Evolutionary conservation across 768 basidiomycete species (phyloP).

Genomic region (Naganishia friedmannii): DNA sequence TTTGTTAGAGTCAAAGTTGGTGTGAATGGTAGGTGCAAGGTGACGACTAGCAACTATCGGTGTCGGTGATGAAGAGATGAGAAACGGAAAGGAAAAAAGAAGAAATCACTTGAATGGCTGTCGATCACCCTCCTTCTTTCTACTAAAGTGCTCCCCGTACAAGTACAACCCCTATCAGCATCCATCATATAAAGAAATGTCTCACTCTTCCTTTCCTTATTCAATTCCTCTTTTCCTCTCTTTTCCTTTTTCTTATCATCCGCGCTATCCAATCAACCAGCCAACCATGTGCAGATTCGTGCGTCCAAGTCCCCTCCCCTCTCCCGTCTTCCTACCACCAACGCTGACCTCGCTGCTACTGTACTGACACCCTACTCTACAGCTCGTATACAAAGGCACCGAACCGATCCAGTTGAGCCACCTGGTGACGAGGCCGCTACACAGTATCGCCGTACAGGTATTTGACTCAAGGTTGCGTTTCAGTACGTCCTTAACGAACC

Average conservation of each 20-base stretch:
- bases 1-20: neutral
- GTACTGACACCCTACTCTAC: neutral
- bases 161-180: neutral
- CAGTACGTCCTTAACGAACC: slow-evolving; percentile 30
- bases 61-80: neutral
- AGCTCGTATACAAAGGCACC: slow-evolving; percentile 89
- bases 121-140: neutral
- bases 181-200: neutral
- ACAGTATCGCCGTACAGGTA: slow-evolving; percentile 96
- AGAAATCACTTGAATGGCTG: neutral
- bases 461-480: slow-evolving; percentile 83
- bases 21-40: neutral
- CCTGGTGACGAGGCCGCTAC: slow-evolving; percentile 88
- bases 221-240: neutral
- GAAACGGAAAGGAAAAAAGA: neutral
- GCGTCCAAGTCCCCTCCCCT: slow-evolving; percentile 12
- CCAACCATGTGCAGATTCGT: slow-evolving; percentile 40
- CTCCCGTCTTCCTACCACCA: neutral
- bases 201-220: neutral
- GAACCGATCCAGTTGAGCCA: slow-evolving; percentile 87
- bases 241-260: neutral
- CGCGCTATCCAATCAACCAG: neutral
- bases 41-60: neutral
- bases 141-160: neutral
- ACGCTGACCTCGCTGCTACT: no score